phyloP scores from a whole-genome alignment of 116 monocot species.

The Posidonia oceanica region DNA sequence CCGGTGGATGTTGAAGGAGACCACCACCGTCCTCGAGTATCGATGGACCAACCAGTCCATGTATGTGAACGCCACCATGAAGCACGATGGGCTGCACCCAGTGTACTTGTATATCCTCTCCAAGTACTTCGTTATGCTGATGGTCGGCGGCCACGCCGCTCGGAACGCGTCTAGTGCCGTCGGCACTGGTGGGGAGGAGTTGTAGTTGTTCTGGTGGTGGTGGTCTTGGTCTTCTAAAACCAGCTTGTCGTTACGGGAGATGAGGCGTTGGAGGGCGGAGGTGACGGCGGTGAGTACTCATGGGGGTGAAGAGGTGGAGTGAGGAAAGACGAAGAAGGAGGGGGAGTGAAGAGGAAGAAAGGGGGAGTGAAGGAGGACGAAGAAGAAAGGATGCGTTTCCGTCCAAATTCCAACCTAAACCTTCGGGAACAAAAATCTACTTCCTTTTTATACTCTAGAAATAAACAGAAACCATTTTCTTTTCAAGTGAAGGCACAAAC shows the following conservation, averaged over 20 bases:
- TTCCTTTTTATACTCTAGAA: too few relatives aligned
- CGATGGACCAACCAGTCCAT: constrained; percentile 55
- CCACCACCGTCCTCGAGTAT: constrained; percentile 35
- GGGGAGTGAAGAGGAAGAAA: too few relatives aligned
- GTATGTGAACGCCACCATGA: constrained; percentile 62
- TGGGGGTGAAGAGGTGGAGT: constrained; percentile 10
- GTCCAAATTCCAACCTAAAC: too few relatives aligned
- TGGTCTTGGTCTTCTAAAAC: constrained; percentile 1
- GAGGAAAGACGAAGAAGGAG: too few relatives aligned
- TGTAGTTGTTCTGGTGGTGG: background rate
- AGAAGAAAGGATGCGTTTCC: too few relatives aligned
- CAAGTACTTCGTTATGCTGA: constrained; percentile 54
- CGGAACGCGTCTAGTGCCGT: constrained; percentile 24
- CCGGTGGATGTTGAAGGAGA: constrained; percentile 68
- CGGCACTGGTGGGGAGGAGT: background rate
- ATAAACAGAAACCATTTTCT: too few relatives aligned
- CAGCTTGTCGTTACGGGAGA: constrained; percentile 28
- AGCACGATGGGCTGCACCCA: constrained; percentile 59
- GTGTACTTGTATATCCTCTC: constrained; percentile 70
- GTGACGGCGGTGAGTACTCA: constrained; percentile 27
- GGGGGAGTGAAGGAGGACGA: too few relatives aligned
- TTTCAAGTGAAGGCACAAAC: too few relatives aligned
- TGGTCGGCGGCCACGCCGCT: constrained; percentile 37
- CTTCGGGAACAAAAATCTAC: too few relatives aligned
- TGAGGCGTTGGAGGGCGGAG: constrained; percentile 31